Conservation (phyloP, 2,329 filamentous ascomycete species). For the Thielaviopsis populi region DNA sequence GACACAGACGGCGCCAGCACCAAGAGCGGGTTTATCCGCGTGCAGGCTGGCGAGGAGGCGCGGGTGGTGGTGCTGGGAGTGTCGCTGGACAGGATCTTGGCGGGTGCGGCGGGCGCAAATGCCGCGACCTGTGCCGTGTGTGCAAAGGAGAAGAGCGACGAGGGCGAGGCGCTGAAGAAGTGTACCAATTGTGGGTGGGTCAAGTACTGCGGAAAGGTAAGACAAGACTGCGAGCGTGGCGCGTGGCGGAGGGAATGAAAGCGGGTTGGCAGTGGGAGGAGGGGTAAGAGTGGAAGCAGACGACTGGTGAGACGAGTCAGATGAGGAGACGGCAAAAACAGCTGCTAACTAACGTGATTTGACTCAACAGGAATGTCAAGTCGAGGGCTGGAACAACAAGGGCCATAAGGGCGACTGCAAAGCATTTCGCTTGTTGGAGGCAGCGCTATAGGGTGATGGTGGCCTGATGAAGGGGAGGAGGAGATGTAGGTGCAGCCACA, state of each 20-base stretch:
- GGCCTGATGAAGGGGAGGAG: neutral
- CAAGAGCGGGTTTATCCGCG: conserved; percentile 27
- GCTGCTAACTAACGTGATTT: neutral
- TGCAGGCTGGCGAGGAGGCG: conserved; percentile 23
- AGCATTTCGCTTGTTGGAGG: conserved; percentile 15
- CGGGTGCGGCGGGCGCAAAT: conserved; percentile 22
- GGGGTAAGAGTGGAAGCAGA: neutral
- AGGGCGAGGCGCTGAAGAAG: conserved; percentile 23
- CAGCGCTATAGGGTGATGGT: neutral
- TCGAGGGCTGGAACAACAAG: conserved; percentile 17
- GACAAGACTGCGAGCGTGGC: conserved; percentile 14
- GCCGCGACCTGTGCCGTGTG: conserved; percentile 22
- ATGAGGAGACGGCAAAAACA: conserved; percentile 1
- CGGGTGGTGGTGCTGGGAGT: conserved; percentile 25
- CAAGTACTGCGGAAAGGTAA: conserved; percentile 34
- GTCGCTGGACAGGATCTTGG: conserved; percentile 20
- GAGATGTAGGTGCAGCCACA: neutral
- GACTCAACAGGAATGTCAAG: conserved; percentile 17
- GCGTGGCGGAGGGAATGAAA: neutral
- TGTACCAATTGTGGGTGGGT: conserved; percentile 31
- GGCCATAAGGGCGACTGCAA: conserved; percentile 19
- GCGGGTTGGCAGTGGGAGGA: neutral
- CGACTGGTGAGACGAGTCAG: neutral
- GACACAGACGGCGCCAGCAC: conserved; percentile 22
- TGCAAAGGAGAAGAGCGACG: conserved; percentile 21